A percentile compares a stretch with the other conserved stretches of the same genome.
Conservation (phyloP, 1,284 basidiomycete genomes). For the Trametes pubescens region DNA sequence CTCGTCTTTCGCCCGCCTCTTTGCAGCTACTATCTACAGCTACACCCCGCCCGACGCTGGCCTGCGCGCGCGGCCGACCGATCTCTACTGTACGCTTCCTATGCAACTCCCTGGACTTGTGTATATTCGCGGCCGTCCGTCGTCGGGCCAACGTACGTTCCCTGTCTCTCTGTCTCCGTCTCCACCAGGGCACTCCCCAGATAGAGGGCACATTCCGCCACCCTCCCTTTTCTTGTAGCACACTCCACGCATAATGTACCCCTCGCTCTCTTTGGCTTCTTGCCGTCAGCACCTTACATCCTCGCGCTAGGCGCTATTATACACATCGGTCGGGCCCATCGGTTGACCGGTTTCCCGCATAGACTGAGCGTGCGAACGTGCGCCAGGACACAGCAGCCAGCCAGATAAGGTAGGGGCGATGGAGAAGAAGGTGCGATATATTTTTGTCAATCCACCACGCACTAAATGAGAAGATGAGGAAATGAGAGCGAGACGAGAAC, state of each 20-base stretch:
- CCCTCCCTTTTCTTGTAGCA: not conserved
- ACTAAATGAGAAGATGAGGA: not conserved
- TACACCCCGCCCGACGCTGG: not conserved
- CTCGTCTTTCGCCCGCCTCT: no score
- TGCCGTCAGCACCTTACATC: not conserved
- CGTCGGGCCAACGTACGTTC: not conserved
- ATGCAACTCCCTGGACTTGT: not conserved
- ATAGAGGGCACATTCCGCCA: no score
- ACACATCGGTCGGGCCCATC: not conserved
- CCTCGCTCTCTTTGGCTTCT: not conserved
- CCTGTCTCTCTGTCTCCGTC: not conserved
- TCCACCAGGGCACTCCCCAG: not conserved
- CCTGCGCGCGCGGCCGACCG: not conserved
- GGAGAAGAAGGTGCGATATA: not conserved
- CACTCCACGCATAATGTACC: not conserved
- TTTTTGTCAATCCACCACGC: no score
- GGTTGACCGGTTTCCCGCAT: not conserved
- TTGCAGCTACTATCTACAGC: not conserved
- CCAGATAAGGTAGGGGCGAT: not conserved
- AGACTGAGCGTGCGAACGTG: not conserved
- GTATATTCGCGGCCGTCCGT: slow-evolving; percentile 4
- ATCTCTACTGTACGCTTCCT: slow-evolving; percentile 9
- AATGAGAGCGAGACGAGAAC: not conserved
- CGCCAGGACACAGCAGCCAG: no score
- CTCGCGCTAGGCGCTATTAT: not conserved